A percentile compares a stretch with the other conserved stretches of the same genome.
Evolutionary conservation across 129 eudicot genomes (phyloP).

Genomic region (Silybum marianum): DNA sequence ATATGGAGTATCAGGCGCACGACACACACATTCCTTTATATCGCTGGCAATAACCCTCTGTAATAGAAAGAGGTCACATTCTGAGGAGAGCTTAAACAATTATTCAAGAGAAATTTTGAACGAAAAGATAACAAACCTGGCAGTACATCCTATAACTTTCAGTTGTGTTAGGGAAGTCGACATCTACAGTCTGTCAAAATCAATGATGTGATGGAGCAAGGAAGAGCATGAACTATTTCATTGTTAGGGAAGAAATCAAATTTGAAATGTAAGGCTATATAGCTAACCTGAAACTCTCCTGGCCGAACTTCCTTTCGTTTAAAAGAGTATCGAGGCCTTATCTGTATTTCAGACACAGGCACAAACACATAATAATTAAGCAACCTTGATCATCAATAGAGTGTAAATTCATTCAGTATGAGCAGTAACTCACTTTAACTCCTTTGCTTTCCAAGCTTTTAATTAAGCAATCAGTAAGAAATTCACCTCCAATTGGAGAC

Average conservation of each 20-base stretch:
- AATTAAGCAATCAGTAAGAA: constrained; percentile 87
- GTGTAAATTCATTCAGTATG: constrained; percentile 5
- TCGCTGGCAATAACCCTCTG: constrained; percentile 95
- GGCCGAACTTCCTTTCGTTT: constrained; percentile 90
- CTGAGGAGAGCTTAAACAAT: constrained; percentile 9
- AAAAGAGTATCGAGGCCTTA: constrained; percentile 94
- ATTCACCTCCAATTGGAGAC: constrained; percentile 96
- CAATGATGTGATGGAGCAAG: constrained; percentile 4
- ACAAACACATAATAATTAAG: not conserved
- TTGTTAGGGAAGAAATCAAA: constrained; percentile 13
- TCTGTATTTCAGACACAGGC: constrained; percentile 45
- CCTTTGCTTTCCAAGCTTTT: constrained; percentile 97
- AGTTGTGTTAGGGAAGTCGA: constrained; percentile 88
- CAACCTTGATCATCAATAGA: constrained; percentile 19
- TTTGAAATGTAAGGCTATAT: constrained; percentile 4
- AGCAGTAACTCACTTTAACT: constrained; percentile 58
- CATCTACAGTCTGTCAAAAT: constrained; percentile 63
- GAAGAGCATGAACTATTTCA: not conserved
- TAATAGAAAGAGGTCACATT: constrained; percentile 15
- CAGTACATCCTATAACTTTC: constrained; percentile 91
- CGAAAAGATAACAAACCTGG: constrained; percentile 59
- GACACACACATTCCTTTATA: constrained; percentile 97
- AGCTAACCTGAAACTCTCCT: constrained; percentile 92
- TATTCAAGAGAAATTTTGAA: not conserved
- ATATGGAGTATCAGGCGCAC: constrained; percentile 98